Conservation (phyloP, 2,329 filamentous ascomycete species). For the Pseudofabraea citricarpa region DNA sequence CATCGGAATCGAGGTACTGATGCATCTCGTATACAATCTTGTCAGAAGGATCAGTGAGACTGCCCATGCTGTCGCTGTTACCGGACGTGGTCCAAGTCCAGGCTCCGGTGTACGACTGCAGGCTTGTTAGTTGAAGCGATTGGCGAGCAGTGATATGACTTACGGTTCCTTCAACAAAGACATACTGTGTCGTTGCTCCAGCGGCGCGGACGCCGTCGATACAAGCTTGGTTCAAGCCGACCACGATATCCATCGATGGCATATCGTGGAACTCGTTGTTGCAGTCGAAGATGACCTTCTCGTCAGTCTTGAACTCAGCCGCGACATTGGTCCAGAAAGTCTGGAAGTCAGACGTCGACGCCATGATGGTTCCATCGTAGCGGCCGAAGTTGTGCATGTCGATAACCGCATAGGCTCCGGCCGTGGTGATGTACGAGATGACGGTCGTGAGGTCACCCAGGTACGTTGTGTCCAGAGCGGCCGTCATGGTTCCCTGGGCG, state of each 20-base stretch:
- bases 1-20: constrained; percentile 54
- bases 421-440: constrained; percentile 39
- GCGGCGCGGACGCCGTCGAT: constrained; percentile 38
- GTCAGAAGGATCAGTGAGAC: constrained; percentile 44
- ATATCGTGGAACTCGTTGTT: constrained; percentile 42
- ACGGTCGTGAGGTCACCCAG: constrained; percentile 35
- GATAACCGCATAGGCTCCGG: constrained; percentile 41
- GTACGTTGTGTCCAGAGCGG: constrained; percentile 36
- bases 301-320: constrained; percentile 30
- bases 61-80: constrained; percentile 38
- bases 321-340: constrained; percentile 38
- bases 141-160: neutral
- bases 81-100: constrained; percentile 44
- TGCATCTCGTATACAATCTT: constrained; percentile 58
- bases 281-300: constrained; percentile 35
- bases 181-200: constrained; percentile 45
- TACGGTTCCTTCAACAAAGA: constrained; percentile 53
- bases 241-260: constrained; percentile 31
- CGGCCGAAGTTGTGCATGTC: constrained; percentile 47
- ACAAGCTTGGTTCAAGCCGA: constrained; percentile 38
- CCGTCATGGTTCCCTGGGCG: constrained; percentile 42
- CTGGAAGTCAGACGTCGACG: constrained; percentile 31
- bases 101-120: constrained; percentile 32
- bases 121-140: neutral
- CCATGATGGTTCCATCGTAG: constrained; percentile 36